Conservation (phyloP, 352 stramenopile genomes). For the Pythium myriotylum region DNA sequence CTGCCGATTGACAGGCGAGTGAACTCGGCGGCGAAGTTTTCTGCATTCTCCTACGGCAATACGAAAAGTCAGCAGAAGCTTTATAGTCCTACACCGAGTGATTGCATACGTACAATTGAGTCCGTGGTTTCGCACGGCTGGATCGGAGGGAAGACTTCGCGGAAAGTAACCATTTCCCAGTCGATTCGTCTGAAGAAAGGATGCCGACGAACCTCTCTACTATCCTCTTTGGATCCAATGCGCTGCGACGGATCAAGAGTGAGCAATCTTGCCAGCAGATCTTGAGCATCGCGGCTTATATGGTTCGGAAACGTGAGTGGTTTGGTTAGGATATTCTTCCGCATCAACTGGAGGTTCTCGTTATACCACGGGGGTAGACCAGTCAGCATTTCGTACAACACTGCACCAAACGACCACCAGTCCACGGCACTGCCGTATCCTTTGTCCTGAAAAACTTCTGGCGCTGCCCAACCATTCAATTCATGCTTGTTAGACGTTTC, state of each 20-base stretch:
- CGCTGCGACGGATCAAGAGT: conserved; percentile 43
- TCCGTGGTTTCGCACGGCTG: conserved; percentile 53
- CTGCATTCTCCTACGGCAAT: conserved; percentile 50
- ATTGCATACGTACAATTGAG: conserved; percentile 42
- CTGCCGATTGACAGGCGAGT: conserved; percentile 60
- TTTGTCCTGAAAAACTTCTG: conserved; percentile 62
- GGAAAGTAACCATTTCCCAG: conserved; percentile 69
- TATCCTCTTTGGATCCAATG: conserved; percentile 54
- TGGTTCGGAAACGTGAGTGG: conserved; percentile 61
- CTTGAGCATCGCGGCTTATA: conserved; percentile 48
- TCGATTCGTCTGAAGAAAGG: conserved; percentile 66
- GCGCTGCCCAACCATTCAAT: conserved; percentile 39
- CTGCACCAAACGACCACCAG: conserved; percentile 79
- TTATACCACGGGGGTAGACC: conserved; percentile 80
- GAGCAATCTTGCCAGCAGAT: conserved; percentile 60
- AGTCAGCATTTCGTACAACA: conserved; percentile 81
- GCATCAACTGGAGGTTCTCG: conserved; percentile 55
- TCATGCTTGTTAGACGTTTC: background rate
- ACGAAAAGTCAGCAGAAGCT: background rate
- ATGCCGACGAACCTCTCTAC: conserved; percentile 59
- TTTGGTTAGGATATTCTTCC: conserved; percentile 47
- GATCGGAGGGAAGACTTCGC: conserved; percentile 62
- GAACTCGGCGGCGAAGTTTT: conserved; percentile 89
- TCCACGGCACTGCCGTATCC: conserved; percentile 80
- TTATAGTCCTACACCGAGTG: background rate